Conservation (phyloP, 2,329 filamentous ascomycete genomes). For the Ascochyta viciae-villosae region DNA sequence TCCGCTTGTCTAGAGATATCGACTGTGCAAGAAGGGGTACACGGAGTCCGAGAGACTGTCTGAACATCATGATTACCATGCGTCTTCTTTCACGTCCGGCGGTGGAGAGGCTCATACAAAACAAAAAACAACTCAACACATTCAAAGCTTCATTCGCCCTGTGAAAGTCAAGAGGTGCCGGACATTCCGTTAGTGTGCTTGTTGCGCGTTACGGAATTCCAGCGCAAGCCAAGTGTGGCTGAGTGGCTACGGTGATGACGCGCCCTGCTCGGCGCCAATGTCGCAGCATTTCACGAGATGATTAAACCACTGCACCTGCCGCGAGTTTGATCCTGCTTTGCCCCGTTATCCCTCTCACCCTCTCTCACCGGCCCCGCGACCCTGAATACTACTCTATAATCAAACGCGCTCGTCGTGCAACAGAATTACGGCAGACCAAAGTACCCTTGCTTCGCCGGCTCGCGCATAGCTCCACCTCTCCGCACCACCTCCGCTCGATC, state of each 20-base stretch:
- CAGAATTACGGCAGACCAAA: background rate
- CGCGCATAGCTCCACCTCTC: constrained; percentile 15
- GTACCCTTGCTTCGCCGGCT: constrained; percentile 14
- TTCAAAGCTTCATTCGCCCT: background rate
- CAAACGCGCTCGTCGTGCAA: constrained; percentile 17
- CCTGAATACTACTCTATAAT: constrained; percentile 17
- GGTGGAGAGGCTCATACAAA: background rate
- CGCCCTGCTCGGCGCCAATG: constrained; percentile 31
- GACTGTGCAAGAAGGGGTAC: background rate
- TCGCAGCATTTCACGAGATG: constrained; percentile 16
- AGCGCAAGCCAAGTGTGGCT: constrained; percentile 37
- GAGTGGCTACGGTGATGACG: constrained; percentile 27
- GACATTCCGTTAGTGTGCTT: background rate
- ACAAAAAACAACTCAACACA: background rate
- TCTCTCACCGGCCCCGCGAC: background rate
- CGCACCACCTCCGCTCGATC: constrained; percentile 12
- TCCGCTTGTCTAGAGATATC: constrained; percentile 1
- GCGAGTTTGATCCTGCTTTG: background rate
- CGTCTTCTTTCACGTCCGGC: constrained; percentile 21
- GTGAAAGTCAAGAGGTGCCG: background rate
- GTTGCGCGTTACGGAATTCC: constrained; percentile 1
- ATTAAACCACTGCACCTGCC: constrained; percentile 10
- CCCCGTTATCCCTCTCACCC: constrained; percentile 3
- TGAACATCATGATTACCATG: constrained; percentile 29
- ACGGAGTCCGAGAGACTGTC: constrained; percentile 15